A percentile compares a stretch with the other conserved stretches of the same genome.
Evolutionary conservation across 768 basidiomycete species (phyloP).

Genomic region (Tulasnella sp.): DNA sequence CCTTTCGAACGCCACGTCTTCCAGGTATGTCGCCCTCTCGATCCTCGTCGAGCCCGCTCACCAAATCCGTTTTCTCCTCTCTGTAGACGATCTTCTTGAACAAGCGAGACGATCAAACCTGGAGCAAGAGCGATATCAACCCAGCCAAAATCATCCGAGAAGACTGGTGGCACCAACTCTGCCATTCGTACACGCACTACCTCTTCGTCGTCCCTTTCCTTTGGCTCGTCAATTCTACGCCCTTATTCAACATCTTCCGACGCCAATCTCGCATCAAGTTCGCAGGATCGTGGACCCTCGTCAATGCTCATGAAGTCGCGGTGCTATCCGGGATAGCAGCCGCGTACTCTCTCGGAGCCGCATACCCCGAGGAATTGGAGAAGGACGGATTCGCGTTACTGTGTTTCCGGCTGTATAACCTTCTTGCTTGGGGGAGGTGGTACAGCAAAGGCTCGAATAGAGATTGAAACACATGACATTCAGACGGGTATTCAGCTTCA

Average conservation of each 20-base stretch:
- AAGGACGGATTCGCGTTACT: constrained; percentile 11
- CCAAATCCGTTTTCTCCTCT: background rate
- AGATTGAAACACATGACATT: background rate
- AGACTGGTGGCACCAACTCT: constrained; percentile 17
- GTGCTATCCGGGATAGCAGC: constrained; percentile 32
- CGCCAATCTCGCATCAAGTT: constrained; percentile 18
- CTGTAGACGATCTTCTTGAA: constrained; percentile 15
- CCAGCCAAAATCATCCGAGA: constrained; percentile 11
- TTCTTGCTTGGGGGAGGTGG: background rate
- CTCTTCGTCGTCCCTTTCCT: constrained; percentile 24
- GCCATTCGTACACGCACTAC: constrained; percentile 22
- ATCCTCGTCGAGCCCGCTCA: background rate
- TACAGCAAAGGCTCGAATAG: constrained; percentile 6
- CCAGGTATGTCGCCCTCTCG: background rate
- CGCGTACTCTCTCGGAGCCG: constrained; percentile 30
- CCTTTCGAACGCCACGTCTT: constrained; percentile 14
- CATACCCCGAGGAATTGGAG: constrained; percentile 28
- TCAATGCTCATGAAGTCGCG: constrained; percentile 30
- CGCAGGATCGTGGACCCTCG: constrained; percentile 29
- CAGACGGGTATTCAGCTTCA: background rate
- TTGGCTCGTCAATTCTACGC: background rate
- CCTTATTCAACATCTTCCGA: background rate
- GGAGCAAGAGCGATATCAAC: constrained; percentile 12
- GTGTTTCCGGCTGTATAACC: background rate
- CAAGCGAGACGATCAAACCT: constrained; percentile 9